Evolutionary conservation across 2,329 filamentous ascomycete genomes (phyloP), one percentile per base, ranked within the genome.

Genomic region (Aquanectria penicillioides): DNA sequence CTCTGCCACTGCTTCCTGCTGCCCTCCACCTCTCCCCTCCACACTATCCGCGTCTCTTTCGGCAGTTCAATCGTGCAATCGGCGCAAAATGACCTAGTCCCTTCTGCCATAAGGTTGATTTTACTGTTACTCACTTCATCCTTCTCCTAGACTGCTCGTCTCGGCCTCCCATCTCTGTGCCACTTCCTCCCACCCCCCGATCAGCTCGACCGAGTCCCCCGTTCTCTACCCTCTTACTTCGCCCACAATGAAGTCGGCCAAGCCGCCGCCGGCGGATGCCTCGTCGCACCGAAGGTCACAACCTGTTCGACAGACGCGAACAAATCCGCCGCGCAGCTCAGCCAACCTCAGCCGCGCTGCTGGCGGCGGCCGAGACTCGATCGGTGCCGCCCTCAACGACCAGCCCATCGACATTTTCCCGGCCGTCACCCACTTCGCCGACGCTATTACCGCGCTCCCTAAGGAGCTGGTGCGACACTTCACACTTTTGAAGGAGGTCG

Each of bases 401-500:
- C 85, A 87, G 69, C 83, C 85, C 69, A 87, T 89, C 79, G 85
- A 89, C 67, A 87, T 89, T 68, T 89, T 87, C 67, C 87, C 87
- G 38, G 87, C 83, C 51, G 83, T 89, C 64, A 88, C 85, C 10
- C 86, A 89, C 77, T 98, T 99, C 74, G 92, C 94, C 63, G 94
- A 98, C 76, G 89, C 93, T 63, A 93, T 98, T 73, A 89, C 93
- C 48, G 94, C 94, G 33, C 86, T 99, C 22, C 95, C 95, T 5
- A 94, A 94, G 75, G 95, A 99, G 79, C 92, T 97, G 47, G 93
- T 97, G 68, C 89, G 93, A 73, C 94, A 99, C 76, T 97, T 97
- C 69, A 97, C 94, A 28, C 85, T 98, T 55, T 83, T 99, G 67
- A 97, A 97, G 76, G 95, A 99, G 79, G 95, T 98, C 43, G 95